Evolutionary conservation across 2,329 filamentous ascomycete genomes (phyloP).

Genomic region (Ophiostoma himal-ulmi): DNA sequence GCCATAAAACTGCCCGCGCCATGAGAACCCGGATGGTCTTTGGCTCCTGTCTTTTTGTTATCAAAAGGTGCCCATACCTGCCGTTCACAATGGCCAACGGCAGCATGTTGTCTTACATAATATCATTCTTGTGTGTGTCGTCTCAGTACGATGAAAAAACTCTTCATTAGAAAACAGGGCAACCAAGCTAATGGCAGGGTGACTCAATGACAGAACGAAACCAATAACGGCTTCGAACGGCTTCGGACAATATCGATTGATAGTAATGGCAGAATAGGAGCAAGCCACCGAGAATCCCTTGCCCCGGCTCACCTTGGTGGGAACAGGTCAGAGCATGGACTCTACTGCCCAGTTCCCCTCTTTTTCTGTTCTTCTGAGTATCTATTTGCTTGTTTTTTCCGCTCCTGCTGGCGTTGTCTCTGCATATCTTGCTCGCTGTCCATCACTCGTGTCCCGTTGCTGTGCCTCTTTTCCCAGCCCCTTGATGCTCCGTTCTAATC

Average conservation of each 20-base stretch:
- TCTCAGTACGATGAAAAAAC: neutral
- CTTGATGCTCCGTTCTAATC: neutral
- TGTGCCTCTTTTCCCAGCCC: neutral
- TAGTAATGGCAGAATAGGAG: neutral
- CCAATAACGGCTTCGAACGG: neutral
- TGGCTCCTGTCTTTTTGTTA: neutral
- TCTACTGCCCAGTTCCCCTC: neutral
- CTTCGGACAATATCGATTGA: neutral
- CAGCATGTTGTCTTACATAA: neutral
- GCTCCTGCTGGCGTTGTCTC: neutral
- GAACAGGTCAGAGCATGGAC: neutral
- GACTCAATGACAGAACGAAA: neutral
- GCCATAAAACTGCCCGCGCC: constrained; percentile 8
- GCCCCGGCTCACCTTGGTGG: neutral
- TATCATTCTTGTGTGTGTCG: neutral
- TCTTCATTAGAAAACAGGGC: neutral
- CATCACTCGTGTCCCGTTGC: neutral
- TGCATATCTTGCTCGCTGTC: neutral
- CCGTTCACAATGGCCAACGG: neutral
- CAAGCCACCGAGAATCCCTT: neutral
- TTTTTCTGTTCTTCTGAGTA: neutral
- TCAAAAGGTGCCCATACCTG: neutral
- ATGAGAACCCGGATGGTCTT: constrained; percentile 30
- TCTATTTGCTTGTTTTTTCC: neutral
- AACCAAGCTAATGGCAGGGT: neutral